Evolutionary conservation across 108 stramenopile species (phyloP), one percentile per base, ranked within the genome.

Genomic region (Nitzschia sp.): DNA sequence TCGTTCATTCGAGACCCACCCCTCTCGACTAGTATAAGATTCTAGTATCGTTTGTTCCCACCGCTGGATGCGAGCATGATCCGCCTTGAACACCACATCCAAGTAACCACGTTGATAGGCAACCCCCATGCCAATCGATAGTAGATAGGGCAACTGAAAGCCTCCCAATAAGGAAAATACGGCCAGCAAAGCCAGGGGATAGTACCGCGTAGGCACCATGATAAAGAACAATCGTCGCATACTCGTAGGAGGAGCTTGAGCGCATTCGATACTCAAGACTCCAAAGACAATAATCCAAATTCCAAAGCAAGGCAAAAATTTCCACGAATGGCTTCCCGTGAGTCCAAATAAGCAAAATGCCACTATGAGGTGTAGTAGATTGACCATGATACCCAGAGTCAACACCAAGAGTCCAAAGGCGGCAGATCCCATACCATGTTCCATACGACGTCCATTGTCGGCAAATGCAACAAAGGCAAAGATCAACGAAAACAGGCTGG

Each of bases 41-140:
- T 55, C 48, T 30, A 86, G 33, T 21, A 58, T 51, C 18, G 59
- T 79, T 23, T 78, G 74, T 59, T 86, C 85, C 82, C 80, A 86
- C 53, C 59, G 51, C 46, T 71, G 67, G 29, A 70, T 70, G 62
- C 64, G 46, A 2, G 73, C n/a, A 31, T 32, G 42, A 29, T 62
- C 67, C 27, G 68, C 23, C 63, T 73, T 82, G 38, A 42, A 42
- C 29, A 76, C 36, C 1, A 25, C 2, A 59, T 85, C 81, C 36
- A 85, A 32, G 25, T 72, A 72, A n/a, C 69, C 63, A 24, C 55
- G 18, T n/a, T 85, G 89, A 59, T 83, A 85, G 1, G 80, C 78
- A 74, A 92, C 89, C 17, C 94, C 94, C 28, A 92, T 70, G 1
- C 85, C 91, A 70, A 92, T 82, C 29, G 87, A 82, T 48, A 92